A percentile compares a stretch with the other conserved stretches of the same genome.
phyloP scores from a whole-genome alignment of 306 rosid species.

The Pterocarpus santalinus region DNA sequence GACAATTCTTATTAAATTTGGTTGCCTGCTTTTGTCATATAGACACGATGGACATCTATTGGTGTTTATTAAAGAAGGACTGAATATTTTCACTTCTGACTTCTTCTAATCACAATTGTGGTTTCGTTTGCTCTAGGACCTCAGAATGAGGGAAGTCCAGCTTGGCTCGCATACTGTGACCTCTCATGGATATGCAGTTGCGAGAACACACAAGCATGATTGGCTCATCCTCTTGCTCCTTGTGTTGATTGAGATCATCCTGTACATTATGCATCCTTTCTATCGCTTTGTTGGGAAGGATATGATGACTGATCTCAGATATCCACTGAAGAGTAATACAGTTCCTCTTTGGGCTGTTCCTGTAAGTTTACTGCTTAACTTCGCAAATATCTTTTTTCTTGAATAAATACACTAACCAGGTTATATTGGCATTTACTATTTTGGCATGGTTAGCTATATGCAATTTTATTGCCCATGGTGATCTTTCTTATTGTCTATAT shows the following conservation, averaged over 20 bases:
- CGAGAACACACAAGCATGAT: conserved; percentile 78
- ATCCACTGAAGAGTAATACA: conserved; percentile 81
- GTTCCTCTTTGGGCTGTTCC: conserved; percentile 91
- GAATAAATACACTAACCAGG: conserved; percentile 23
- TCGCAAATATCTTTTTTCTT: conserved; percentile 17
- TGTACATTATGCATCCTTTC: conserved; percentile 71
- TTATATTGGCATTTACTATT: conserved; percentile 26
- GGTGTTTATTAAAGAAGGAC: conserved; percentile 15
- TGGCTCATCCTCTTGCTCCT: conserved; percentile 88
- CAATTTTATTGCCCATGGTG: conserved; percentile 70
- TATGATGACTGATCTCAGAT: conserved; percentile 87
- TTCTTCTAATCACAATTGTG: conserved; percentile 33
- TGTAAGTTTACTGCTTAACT: conserved; percentile 60
- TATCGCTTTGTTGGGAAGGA: conserved; percentile 92
- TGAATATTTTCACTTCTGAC: conserved; percentile 23
- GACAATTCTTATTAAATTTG: conserved; percentile 11
- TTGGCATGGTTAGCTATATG: conserved; percentile 66
- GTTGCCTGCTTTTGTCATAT: conserved; percentile 23
- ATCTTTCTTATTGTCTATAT: conserved; percentile 71
- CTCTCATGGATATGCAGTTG: conserved; percentile 79
- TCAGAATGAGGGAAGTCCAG: conserved; percentile 71
- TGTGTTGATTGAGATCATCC: conserved; percentile 50
- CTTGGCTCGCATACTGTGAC: conserved; percentile 75
- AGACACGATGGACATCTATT: not conserved
- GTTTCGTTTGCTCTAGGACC: conserved; percentile 46